These are phyloP conservation scores for Globisporangium viniferum DNA, from an alignment of 352 stramenopile genomes.

Conservation along the genomic window DNA sequence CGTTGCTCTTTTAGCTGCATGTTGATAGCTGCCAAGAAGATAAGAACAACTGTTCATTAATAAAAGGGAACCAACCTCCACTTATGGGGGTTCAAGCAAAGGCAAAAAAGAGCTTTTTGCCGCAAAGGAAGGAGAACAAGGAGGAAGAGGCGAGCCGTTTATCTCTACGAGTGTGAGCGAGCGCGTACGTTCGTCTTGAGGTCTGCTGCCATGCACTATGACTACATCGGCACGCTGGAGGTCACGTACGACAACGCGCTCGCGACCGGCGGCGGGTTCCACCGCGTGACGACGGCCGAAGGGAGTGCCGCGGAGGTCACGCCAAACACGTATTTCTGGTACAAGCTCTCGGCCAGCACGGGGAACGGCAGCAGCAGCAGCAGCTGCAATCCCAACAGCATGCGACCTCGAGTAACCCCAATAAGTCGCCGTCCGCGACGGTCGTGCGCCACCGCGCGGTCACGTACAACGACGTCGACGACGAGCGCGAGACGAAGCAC, in stretches of 20 bases:
- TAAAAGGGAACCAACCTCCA: too few relatives aligned
- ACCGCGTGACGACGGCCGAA: slow-evolving; percentile 76
- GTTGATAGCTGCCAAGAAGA: background rate
- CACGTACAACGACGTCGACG: slow-evolving; percentile 6
- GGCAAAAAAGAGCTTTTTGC: background rate
- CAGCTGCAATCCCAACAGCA: background rate
- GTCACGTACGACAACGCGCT: slow-evolving; percentile 87
- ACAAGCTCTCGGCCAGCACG: slow-evolving; percentile 35
- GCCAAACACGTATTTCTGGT: slow-evolving; percentile 85
- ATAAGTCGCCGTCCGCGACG: background rate
- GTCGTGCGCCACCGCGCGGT: slow-evolving; percentile 9
- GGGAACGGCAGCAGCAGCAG: background rate
- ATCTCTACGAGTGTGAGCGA: background rate
- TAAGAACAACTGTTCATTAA: too few relatives aligned
- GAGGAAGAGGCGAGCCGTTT: background rate
- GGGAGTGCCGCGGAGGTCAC: slow-evolving; percentile 75
- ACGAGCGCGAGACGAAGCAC: slow-evolving; percentile 26
- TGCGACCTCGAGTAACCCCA: background rate
- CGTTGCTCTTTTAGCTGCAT: background rate
- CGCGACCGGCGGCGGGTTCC: slow-evolving; percentile 70
- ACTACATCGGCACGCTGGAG: slow-evolving; percentile 70
- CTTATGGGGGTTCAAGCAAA: background rate
- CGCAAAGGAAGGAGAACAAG: background rate
- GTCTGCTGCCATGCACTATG: slow-evolving; percentile 49
- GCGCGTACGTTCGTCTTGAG: background rate